These are phyloP conservation scores for Crithidia sp. DNA, from an alignment of 208 protist species.

Conservation along the genomic window DNA sequence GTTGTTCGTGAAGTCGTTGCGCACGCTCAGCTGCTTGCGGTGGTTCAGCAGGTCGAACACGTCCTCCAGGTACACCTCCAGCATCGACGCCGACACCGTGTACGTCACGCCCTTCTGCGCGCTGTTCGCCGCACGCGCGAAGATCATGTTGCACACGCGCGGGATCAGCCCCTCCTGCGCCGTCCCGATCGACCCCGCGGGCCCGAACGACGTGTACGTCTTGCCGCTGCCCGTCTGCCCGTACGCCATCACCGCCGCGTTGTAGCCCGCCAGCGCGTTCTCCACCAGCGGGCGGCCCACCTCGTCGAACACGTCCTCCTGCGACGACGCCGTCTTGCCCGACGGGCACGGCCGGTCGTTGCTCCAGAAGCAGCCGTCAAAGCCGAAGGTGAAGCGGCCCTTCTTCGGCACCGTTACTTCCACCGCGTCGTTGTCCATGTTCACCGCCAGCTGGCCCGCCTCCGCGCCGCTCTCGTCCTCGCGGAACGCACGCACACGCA, in stretches of 20 bases:
- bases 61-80: constrained; percentile 97
- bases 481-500: constrained; percentile 79
- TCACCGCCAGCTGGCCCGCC: constrained; percentile 47
- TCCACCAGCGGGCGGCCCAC: constrained; percentile 89
- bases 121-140: constrained; percentile 56
- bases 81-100: constrained; percentile 79
- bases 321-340: constrained; percentile 54
- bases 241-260: constrained; percentile 90
- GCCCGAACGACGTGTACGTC: constrained; percentile 85
- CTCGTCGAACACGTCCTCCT: constrained; percentile 90
- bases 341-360: constrained; percentile 59
- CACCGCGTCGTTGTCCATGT: constrained; percentile 75
- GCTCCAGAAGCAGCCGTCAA: constrained; percentile 95
- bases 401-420: constrained; percentile 76
- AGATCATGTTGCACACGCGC: constrained; percentile 87
- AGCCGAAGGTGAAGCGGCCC: constrained; percentile 82
- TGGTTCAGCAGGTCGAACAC: constrained; percentile 94
- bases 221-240: constrained; percentile 91
- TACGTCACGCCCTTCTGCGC: constrained; percentile 71
- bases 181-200: constrained; percentile 57
- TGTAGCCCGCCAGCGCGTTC: constrained; percentile 88
- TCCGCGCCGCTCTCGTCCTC: constrained; percentile 49
- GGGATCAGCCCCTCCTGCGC: constrained; percentile 78
- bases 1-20: constrained; percentile 86
- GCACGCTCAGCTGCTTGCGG: constrained; percentile 79